Base-by-base conservation (phyloP, 1,284 basidiomycete genomes). In the Cerioporus squamosus region DNA sequence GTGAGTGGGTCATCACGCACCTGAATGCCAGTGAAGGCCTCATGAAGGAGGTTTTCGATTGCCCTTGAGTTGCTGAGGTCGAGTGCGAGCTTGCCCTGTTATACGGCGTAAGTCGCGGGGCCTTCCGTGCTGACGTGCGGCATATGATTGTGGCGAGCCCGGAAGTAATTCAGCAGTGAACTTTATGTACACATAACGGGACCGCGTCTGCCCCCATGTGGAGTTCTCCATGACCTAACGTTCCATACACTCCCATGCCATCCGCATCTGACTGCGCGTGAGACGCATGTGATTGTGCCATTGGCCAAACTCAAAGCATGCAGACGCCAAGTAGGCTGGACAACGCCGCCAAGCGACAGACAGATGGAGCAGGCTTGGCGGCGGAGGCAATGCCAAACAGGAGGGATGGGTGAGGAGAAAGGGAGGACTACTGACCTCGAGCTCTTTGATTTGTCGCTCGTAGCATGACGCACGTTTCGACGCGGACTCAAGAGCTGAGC, bases 31-130 rank as follows among this genome's bases (percentile, higher is more conserved):
- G 74, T 75, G 53, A 84, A 80, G 1, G 85, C 81, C 51, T 88
- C 86, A 58, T 84, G 83, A 26, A 91, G 78, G 18, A 85, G 78
- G 60, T 81, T 80, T 63, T 91, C 87, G 62, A 91, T 84, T 10
- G 85, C 84, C 49, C 86, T 78, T 53, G 89, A 90, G 67, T 90
- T 90, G 64, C 84, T 86, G 54, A 91, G 73, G 67, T 86, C 82
- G 64, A 88, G 84, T 29, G 85, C 79, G 46, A 91, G 79, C 66
- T 80, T 83, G 47, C 78, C 77, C 89, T 91, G 66, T 57, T 38
- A 55, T 51, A 52, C 42, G 44, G 33, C 1, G 46, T 55, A 5
- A 61, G 59, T 47, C 53, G 59, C 44, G 57, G 51, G n/a, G 51
- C 22, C 18, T 24, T 38, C 50, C 39, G 29, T 36, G 46, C 33